Evolutionary conservation across 2,329 filamentous ascomycete species (phyloP).

Genomic region (Bipolaris sorokiniana): DNA sequence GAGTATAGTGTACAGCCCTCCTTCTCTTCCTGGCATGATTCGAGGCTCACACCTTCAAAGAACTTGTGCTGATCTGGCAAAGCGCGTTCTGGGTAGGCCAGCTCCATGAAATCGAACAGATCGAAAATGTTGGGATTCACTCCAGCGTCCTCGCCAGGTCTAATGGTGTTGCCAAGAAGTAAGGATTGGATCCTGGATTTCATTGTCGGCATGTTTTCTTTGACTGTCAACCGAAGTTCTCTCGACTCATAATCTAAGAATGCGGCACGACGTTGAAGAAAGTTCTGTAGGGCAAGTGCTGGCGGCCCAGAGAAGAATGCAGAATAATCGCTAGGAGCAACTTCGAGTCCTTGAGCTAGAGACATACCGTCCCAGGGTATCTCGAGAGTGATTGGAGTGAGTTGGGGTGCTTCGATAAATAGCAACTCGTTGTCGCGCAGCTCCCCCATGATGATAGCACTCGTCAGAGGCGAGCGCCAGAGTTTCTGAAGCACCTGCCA

Average conservation of each 20-base stretch:
- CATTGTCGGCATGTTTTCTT: constrained; percentile 66
- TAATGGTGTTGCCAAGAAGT: constrained; percentile 76
- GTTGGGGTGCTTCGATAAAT: constrained; percentile 75
- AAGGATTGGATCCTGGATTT: constrained; percentile 60
- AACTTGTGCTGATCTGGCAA: constrained; percentile 62
- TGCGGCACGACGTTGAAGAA: constrained; percentile 76
- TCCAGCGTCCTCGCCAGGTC: constrained; percentile 69
- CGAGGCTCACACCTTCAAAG: constrained; percentile 71
- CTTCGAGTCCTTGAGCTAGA: constrained; percentile 54
- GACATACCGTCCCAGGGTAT: constrained; percentile 76
- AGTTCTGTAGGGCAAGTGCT: constrained; percentile 74
- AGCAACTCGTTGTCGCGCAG: constrained; percentile 80
- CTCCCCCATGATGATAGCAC: constrained; percentile 75
- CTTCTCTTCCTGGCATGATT: constrained; percentile 64
- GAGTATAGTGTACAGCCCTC: constrained; percentile 69
- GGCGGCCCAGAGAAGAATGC: constrained; percentile 74
- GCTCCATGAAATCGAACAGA: constrained; percentile 86
- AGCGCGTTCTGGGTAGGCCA: constrained; percentile 58
- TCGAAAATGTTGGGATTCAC: constrained; percentile 83
- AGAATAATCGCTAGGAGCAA: constrained; percentile 42
- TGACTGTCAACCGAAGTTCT: constrained; percentile 79
- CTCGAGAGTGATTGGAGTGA: constrained; percentile 71
- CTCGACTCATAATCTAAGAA: constrained; percentile 84
- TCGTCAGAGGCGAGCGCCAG: constrained; percentile 83
- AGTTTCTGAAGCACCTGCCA: constrained; percentile 74